Evolutionary conservation across 2,329 filamentous ascomycete species (phyloP).

Genomic region (Zarea fungicola): DNA sequence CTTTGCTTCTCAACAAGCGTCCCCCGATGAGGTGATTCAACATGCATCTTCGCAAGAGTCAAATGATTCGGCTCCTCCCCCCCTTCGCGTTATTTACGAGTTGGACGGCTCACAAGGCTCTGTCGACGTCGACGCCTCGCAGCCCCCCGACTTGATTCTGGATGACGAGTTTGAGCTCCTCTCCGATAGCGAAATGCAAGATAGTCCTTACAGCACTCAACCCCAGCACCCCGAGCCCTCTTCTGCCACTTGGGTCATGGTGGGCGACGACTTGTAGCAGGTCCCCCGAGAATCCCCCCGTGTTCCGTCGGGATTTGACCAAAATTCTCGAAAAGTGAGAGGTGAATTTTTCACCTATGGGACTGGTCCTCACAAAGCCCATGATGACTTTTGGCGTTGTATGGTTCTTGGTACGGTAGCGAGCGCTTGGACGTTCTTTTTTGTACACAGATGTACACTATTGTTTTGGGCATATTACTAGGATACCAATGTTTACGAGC

Average conservation of each 20-base stretch:
- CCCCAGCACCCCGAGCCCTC: conserved; percentile 20
- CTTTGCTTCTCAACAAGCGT: conserved; percentile 17
- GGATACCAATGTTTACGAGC: background rate
- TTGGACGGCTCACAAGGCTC: conserved; percentile 28
- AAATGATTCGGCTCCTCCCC: conserved; percentile 16
- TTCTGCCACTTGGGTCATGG: conserved; percentile 37
- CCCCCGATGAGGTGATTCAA: conserved; percentile 18
- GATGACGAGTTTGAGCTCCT: conserved; percentile 26
- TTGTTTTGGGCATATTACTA: background rate
- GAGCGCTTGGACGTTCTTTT: background rate
- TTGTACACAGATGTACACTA: background rate
- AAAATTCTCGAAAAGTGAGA: conserved; percentile 21
- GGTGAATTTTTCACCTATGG: conserved; percentile 25
- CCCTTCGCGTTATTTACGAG: conserved; percentile 37
- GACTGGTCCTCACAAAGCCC: conserved; percentile 34
- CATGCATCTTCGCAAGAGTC: conserved; percentile 19
- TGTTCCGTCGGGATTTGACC: conserved; percentile 24
- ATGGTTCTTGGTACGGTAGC: background rate
- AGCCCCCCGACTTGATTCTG: conserved; percentile 30
- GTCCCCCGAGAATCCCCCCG: conserved; percentile 31
- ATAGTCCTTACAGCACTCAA: conserved; percentile 24
- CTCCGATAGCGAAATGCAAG: conserved; percentile 31
- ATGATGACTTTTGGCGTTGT: conserved; percentile 18
- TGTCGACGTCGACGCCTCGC: conserved; percentile 31
- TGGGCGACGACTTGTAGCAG: conserved; percentile 43